Base-by-base conservation (phyloP, 306 rosid genomes). In the Gastrolobium villosum region DNA sequence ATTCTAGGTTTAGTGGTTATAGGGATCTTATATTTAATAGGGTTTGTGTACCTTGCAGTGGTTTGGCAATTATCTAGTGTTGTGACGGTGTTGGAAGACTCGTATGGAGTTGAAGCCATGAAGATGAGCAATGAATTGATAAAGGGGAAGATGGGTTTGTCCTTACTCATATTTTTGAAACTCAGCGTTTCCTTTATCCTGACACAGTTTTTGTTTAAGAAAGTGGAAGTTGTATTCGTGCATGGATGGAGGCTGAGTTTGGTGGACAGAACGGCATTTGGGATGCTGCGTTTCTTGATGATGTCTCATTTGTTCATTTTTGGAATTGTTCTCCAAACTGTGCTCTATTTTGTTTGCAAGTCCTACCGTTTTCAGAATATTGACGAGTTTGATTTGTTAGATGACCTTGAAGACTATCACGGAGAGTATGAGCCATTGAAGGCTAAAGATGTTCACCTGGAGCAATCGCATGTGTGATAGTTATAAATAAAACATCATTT, bases 301-400 rank as follows among this genome's bases (percentile, higher is more conserved):
- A 68, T 90, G 44, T 79, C 82, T 1, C 75, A n/a, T 45, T 30
- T 90, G 81, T 62, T 84, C 8, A 48, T 87, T 49, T 80, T 89
- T 52, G 83, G 81, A 32, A 88, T 89, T 26, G 97, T 90, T 4
- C 31, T 82, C 3, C 92, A 89, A 62, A 87, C 97, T 0, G 93
- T 94, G 62, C 70, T 92, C 6, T 94, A 94, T 79, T 88, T 94
- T 7, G 93, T 92, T 2, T 94, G 97, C 88, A 94, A 92, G 80
- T 90, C 98, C 0, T 85, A 90, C 72, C 98, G 90, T 57, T 97
- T 88, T 52, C 91, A 94, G 77, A 90, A 81, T 63, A 90, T 92
- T 11, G 97, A 90, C 77, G 92, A 89, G 62, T 84, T 90, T 2
- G 92, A 87, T 11, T 66, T 94, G 37, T 90, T 95, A 0, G 93